phyloP scores from a whole-genome alignment of 2,329 filamentous ascomycete species.

The Hymenoscyphus occultus region DNA sequence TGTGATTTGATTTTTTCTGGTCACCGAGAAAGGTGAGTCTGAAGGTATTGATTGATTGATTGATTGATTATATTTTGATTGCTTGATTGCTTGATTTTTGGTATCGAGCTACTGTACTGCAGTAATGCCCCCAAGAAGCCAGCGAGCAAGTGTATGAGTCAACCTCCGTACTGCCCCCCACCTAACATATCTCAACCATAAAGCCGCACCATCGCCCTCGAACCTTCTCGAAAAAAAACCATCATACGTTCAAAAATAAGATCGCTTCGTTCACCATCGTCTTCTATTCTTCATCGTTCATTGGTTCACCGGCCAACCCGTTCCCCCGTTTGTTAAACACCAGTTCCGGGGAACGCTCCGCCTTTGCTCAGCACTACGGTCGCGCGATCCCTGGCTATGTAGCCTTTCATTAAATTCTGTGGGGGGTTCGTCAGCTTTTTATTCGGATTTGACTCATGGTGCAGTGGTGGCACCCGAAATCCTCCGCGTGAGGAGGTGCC shows the following conservation, averaged over 20 bases:
- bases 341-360: conserved; percentile 90
- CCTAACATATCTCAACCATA: conserved; percentile 6
- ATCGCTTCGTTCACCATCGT: background rate
- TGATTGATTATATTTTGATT: too few species aligned
- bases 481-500: conserved; percentile 11
- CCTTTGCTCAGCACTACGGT: conserved; percentile 92
- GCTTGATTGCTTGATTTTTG: too few species aligned
- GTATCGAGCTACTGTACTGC: too few species aligned
- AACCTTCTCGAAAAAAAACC: conserved; percentile 2
- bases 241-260: background rate
- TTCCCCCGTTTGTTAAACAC: conserved; percentile 46
- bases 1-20: background rate
- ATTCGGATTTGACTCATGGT: conserved; percentile 13
- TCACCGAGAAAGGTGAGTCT: background rate
- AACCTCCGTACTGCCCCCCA: background rate
- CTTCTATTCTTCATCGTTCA: background rate
- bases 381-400: conserved; percentile 86
- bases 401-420: conserved; percentile 76
- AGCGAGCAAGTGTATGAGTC: background rate
- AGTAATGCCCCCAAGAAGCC: background rate
- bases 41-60: background rate
- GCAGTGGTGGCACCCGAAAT: conserved; percentile 13
- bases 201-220: background rate
- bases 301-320: conserved; percentile 12
- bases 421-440: conserved; percentile 13